Evolutionary conservation across 768 basidiomycete species (phyloP).

Genomic region (Agaricus subrufescens): DNA sequence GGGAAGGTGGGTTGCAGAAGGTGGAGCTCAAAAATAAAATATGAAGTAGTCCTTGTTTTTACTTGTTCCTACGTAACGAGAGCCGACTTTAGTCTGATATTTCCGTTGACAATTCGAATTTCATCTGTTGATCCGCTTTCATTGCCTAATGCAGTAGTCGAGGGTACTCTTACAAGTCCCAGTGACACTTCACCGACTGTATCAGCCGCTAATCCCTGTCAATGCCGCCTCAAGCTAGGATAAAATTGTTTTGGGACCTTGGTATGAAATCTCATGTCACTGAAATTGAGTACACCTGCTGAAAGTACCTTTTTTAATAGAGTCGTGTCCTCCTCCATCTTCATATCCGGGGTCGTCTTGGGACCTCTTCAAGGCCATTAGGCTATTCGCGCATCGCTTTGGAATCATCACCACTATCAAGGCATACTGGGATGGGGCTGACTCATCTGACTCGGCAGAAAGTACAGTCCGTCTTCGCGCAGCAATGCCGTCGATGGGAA

Average conservation of each 20-base stretch:
- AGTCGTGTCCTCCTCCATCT: slow-evolving; percentile 5
- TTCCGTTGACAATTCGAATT: too few relatives aligned
- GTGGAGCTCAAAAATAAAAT: background rate
- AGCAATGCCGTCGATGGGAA: slow-evolving; percentile 5
- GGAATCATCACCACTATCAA: slow-evolving; percentile 10
- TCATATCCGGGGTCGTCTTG: slow-evolving; percentile 6
- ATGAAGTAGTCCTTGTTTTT: background rate
- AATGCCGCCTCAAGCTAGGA: background rate
- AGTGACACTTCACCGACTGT: too few relatives aligned
- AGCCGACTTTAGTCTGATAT: too few relatives aligned
- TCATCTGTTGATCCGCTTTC: too few relatives aligned
- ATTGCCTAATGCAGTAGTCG: too few relatives aligned
- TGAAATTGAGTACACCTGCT: background rate
- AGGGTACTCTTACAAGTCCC: too few relatives aligned
- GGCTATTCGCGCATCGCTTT: background rate
- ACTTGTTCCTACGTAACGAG: too few relatives aligned
- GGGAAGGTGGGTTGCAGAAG: background rate
- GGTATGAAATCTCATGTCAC: slow-evolving; percentile 1
- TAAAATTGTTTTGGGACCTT: slow-evolving; percentile 13
- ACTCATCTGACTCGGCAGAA: background rate
- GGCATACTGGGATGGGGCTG: slow-evolving; percentile 9
- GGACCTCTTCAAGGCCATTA: slow-evolving; percentile 1
- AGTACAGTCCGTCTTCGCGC: background rate
- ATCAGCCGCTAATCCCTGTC: background rate
- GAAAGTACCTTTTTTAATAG: background rate